These are phyloP conservation scores for Biscutella laevigata DNA, from an alignment of 441 rosid species.

Conservation along the genomic window DNA sequence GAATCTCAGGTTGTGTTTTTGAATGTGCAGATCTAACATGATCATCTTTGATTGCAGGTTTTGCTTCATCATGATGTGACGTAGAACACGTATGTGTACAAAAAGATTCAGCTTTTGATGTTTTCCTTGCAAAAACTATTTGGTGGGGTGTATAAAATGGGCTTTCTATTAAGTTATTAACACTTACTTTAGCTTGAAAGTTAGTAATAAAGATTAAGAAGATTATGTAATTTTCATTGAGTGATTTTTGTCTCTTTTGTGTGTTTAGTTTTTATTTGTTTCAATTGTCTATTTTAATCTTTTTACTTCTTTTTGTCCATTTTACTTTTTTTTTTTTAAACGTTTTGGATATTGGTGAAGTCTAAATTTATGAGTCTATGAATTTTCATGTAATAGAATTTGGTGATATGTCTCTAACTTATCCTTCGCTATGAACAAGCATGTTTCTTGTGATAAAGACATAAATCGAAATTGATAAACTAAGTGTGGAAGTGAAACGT, in stretches of 20 bases:
- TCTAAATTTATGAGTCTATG: background rate
- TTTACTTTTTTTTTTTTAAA: background rate
- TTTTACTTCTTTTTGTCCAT: no score
- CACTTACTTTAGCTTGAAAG: slow-evolving; percentile 8
- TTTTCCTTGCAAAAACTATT: slow-evolving; percentile 18
- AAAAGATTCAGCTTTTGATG: slow-evolving; percentile 20
- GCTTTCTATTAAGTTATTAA: slow-evolving; percentile 4
- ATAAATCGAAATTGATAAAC: background rate
- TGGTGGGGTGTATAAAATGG: slow-evolving; percentile 24
- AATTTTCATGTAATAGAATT: no score
- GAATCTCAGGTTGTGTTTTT: background rate
- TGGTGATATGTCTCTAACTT: no score
- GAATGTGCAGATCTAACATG: slow-evolving; percentile 9
- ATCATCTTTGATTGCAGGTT: slow-evolving; percentile 21
- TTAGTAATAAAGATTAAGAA: slow-evolving; percentile 12
- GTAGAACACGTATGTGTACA: slow-evolving; percentile 23
- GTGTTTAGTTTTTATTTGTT: background rate
- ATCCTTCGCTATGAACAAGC: background rate
- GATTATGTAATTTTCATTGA: slow-evolving; percentile 2
- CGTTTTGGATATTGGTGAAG: slow-evolving; percentile 1
- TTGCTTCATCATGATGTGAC: slow-evolving; percentile 14
- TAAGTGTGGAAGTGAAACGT: background rate
- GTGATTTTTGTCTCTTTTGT: slow-evolving; percentile 12
- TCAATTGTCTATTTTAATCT: background rate
- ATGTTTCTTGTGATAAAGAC: background rate